Evolutionary conservation across 2,329 filamentous ascomycete species (phyloP).

Genomic region (Diaporthe aspalathi): DNA sequence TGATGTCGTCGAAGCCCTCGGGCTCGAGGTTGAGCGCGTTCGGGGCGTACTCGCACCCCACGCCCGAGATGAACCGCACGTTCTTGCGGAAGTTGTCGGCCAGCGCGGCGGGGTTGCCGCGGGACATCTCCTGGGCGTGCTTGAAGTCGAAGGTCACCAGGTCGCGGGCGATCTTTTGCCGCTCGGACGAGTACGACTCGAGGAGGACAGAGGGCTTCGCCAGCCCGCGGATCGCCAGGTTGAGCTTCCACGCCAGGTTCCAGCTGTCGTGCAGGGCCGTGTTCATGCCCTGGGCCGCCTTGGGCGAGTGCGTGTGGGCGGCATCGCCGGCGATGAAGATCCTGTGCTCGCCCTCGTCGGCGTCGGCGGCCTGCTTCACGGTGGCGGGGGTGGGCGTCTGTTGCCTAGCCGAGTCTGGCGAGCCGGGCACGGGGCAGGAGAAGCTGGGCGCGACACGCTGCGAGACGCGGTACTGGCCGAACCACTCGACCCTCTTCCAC

Average conservation of each 20-base stretch:
- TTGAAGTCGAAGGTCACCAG: constrained; percentile 70
- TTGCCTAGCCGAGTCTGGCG: neutral
- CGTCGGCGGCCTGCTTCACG: neutral
- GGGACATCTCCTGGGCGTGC: constrained; percentile 68
- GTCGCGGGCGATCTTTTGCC: constrained; percentile 70
- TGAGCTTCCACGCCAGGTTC: constrained; percentile 67
- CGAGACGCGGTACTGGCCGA: constrained; percentile 77
- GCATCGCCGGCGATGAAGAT: constrained; percentile 79
- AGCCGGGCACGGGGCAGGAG: constrained; percentile 56
- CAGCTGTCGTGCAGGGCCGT: constrained; percentile 70
- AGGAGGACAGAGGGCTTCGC: constrained; percentile 63
- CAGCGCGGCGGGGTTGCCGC: constrained; percentile 71
- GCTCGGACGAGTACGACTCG: constrained; percentile 71
- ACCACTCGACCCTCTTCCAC: constrained; percentile 75
- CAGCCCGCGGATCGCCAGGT: constrained; percentile 65
- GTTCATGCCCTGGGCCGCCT: constrained; percentile 78
- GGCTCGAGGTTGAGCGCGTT: constrained; percentile 33
- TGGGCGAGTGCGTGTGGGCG: constrained; percentile 78
- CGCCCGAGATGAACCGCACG: constrained; percentile 78
- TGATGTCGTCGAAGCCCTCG: constrained; percentile 10
- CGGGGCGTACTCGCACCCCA: constrained; percentile 65
- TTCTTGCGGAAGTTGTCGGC: constrained; percentile 78
- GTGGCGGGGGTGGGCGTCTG: constrained; percentile 20
- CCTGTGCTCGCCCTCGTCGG: constrained; percentile 53
- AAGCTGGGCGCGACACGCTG: constrained; percentile 79